A percentile compares a stretch with the other conserved stretches of the same genome.
Evolutionary conservation across 257 asterid species (phyloP).

Genomic region (Penstemon barbatus): DNA sequence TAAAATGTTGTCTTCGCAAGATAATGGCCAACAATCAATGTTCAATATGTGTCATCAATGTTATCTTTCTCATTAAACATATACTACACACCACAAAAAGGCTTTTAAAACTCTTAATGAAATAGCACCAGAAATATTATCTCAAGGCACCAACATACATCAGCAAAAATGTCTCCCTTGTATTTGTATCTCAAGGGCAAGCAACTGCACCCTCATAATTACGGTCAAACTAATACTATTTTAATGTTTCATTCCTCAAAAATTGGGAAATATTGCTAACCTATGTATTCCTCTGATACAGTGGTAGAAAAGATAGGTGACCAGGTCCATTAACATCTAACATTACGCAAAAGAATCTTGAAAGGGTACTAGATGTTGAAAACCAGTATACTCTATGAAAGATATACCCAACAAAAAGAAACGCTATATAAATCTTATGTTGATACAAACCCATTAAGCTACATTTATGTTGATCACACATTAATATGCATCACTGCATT

Average conservation of each 20-base stretch:
- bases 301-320: neutral
- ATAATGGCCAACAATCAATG: too few species aligned
- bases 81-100: neutral
- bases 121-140: too few species aligned
- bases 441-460: conserved; percentile 15
- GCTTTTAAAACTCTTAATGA: neutral
- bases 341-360: neutral
- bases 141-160: neutral
- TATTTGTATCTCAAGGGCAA: too few species aligned
- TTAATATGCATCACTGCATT: conserved; percentile 19
- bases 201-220: neutral
- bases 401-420: neutral
- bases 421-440: conserved; percentile 6
- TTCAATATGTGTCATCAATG: neutral
- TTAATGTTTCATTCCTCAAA: neutral
- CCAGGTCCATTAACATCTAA: neutral
- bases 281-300: neutral
- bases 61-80: neutral
- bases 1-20: too few species aligned
- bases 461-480: conserved; percentile 5
- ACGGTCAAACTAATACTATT: neutral
- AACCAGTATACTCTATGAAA: neutral
- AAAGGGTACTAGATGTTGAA: neutral
- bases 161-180: neutral
- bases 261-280: neutral